phyloP scores from a whole-genome alignment of 305 asterid species.

The Nicotiana rustica region DNA sequence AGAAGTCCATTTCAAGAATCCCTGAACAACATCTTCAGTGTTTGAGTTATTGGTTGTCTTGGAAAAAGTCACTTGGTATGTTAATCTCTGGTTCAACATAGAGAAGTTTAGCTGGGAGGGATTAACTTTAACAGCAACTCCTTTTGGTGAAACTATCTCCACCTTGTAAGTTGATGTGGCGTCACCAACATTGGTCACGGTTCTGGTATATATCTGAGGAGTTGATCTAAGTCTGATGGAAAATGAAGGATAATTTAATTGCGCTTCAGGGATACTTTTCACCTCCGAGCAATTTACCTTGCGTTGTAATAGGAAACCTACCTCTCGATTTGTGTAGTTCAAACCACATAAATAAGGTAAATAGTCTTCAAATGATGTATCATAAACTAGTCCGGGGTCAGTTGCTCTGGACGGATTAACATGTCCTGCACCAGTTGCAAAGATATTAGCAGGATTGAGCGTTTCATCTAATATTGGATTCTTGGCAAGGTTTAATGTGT shows the following conservation, averaged over 20 bases:
- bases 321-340: slow-evolving; percentile 49
- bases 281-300: slow-evolving; percentile 44
- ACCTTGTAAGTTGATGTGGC: slow-evolving; percentile 46
- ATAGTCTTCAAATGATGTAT: slow-evolving; percentile 49
- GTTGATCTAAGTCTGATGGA: slow-evolving; percentile 37
- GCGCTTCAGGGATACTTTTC: slow-evolving; percentile 47
- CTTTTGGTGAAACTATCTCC: slow-evolving; percentile 43
- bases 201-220: slow-evolving; percentile 52
- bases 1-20: too few species aligned
- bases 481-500: slow-evolving; percentile 44
- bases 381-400: slow-evolving; percentile 64
- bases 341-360: slow-evolving; percentile 58
- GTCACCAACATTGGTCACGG: slow-evolving; percentile 56
- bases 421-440: slow-evolving; percentile 61
- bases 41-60: background rate
- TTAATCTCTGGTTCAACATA: slow-evolving; percentile 41
- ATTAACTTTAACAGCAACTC: slow-evolving; percentile 40
- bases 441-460: slow-evolving; percentile 46
- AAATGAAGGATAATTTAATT: slow-evolving; percentile 63
- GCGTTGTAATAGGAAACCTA: slow-evolving; percentile 38
- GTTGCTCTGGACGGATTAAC: slow-evolving; percentile 58
- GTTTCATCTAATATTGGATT: slow-evolving; percentile 52
- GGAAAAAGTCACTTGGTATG: slow-evolving; percentile 50
- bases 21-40: too few species aligned
- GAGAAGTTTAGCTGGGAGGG: slow-evolving; percentile 47